Evolutionary conservation across 2,329 filamentous ascomycete genomes (phyloP).

Genomic region (Trichoderma asperellum): DNA sequence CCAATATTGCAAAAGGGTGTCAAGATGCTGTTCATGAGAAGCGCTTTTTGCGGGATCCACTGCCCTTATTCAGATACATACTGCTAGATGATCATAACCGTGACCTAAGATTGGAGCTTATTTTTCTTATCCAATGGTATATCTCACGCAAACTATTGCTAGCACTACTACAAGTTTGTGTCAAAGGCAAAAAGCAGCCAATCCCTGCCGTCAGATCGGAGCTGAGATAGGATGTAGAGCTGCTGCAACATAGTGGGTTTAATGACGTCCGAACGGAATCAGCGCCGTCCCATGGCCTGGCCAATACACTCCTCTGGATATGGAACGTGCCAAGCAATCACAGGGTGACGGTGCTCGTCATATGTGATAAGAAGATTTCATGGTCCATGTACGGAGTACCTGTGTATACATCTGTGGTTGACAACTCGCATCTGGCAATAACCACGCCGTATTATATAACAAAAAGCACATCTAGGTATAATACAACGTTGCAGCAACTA

Average conservation of each 20-base stretch:
- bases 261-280: neutral
- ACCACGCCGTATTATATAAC: neutral
- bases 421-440: neutral
- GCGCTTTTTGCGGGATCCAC: neutral
- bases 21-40: neutral
- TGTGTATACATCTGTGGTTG: neutral
- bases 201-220: constrained; percentile 10
- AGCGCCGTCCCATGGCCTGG: neutral
- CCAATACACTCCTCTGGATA: neutral
- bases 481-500: constrained; percentile 11
- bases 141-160: neutral
- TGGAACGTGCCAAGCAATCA: neutral
- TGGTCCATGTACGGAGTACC: neutral
- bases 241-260: neutral
- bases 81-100: constrained; percentile 4
- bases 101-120: constrained; percentile 19
- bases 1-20: neutral
- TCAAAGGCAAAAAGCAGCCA: neutral
- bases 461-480: neutral
- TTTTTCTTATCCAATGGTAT: neutral
- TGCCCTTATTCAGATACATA: neutral
- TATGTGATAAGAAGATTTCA: neutral
- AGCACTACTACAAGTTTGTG: neutral
- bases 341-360: neutral
- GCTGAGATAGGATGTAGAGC: neutral